Conservation (phyloP, 1,284 basidiomycete species). For the Mycena citricolor region DNA sequence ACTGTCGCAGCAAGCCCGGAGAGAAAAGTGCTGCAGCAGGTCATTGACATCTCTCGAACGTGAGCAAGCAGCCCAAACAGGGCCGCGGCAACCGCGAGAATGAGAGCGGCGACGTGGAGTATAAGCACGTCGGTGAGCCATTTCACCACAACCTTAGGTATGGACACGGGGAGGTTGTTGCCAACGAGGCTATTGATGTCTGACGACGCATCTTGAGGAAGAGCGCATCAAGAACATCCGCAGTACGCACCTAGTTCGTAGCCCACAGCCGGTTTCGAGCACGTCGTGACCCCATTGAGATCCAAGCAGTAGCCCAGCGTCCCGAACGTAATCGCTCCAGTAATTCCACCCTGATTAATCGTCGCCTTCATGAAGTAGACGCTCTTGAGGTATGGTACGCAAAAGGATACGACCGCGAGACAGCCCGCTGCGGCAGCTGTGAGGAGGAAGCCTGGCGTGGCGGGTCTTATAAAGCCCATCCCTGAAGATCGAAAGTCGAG, state of each 20-base stretch:
- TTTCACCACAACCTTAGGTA: slow-evolving; percentile 79
- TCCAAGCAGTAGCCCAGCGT: slow-evolving; percentile 82
- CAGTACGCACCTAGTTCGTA: slow-evolving; percentile 74
- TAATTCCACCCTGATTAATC: slow-evolving; percentile 47
- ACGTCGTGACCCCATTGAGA: slow-evolving; percentile 55
- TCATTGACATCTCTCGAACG: slow-evolving; percentile 80
- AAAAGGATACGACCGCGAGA: slow-evolving; percentile 83
- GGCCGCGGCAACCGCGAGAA: slow-evolving; percentile 66
- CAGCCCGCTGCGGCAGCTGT: slow-evolving; percentile 73
- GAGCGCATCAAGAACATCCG: slow-evolving; percentile 2
- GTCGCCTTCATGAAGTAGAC: slow-evolving; percentile 82
- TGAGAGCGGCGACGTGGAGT: slow-evolving; percentile 83
- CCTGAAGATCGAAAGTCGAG: not conserved
- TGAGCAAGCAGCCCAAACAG: slow-evolving; percentile 83
- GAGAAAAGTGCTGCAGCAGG: slow-evolving; percentile 80
- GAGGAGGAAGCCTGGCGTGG: slow-evolving; percentile 82
- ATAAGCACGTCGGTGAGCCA: slow-evolving; percentile 89
- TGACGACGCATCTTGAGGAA: slow-evolving; percentile 33
- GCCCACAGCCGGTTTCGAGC: slow-evolving; percentile 76
- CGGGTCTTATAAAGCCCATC: slow-evolving; percentile 71
- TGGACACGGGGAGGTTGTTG: slow-evolving; percentile 59
- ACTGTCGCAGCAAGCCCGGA: slow-evolving; percentile 77
- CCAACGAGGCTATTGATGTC: slow-evolving; percentile 81
- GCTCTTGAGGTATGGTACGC: slow-evolving; percentile 81
- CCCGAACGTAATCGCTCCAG: slow-evolving; percentile 75